Conservation (phyloP, 768 basidiomycete genomes). For the Daedalea quercina region DNA sequence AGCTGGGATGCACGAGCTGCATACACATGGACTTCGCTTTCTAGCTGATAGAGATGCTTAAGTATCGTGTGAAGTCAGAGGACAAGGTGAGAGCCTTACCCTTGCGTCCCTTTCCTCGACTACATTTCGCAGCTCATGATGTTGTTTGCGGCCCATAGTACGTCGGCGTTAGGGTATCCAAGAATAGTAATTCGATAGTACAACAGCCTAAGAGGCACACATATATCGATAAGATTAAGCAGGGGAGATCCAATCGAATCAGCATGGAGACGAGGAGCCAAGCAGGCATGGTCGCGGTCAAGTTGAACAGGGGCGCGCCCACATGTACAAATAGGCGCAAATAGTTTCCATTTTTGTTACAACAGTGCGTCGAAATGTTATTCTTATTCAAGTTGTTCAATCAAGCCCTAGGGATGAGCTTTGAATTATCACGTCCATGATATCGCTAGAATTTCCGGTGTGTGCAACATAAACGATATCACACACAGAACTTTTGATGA, state of each 20-base stretch:
- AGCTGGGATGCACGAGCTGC: slow-evolving; percentile 34
- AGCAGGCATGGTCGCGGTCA: neutral
- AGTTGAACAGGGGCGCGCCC: neutral
- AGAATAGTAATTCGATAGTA: neutral
- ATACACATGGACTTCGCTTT: slow-evolving; percentile 27
- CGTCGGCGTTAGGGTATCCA: neutral
- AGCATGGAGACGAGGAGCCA: neutral
- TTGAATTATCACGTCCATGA: too few species aligned
- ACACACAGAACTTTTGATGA: too few species aligned
- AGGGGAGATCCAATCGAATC: neutral
- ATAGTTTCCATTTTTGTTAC: neutral
- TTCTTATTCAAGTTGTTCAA: too few species aligned
- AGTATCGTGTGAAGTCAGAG: too few species aligned
- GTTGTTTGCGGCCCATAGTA: neutral
- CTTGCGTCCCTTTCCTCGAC: slow-evolving; percentile 1
- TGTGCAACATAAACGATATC: too few species aligned
- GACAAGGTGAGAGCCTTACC: too few species aligned
- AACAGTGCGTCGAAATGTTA: too few species aligned
- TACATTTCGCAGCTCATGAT: neutral
- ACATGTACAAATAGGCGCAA: slow-evolving; percentile 2
- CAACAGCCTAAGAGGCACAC: neutral
- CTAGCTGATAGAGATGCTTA: slow-evolving; percentile 5
- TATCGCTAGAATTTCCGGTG: too few species aligned
- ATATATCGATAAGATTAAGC: neutral
- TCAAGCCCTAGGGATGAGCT: too few species aligned